Conservation (phyloP, 2,329 filamentous ascomycete species). For the Neurospora crassa region DNA sequence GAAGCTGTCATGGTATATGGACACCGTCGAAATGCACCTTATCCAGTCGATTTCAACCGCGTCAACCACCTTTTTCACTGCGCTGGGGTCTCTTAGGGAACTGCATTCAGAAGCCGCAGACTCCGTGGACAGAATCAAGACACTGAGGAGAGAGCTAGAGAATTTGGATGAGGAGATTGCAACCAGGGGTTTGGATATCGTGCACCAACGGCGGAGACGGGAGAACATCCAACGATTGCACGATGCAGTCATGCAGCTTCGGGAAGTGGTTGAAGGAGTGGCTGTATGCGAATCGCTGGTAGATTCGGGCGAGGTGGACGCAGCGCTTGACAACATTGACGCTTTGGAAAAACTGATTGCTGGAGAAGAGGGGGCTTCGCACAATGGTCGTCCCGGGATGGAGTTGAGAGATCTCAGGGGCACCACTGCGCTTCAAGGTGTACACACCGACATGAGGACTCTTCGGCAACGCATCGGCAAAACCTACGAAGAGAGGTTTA, state of each 20-base stretch:
- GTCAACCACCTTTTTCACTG: constrained; percentile 92
- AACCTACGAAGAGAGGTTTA: constrained; percentile 73
- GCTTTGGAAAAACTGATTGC: constrained; percentile 70
- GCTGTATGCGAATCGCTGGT: constrained; percentile 70
- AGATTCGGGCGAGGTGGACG: constrained; percentile 73
- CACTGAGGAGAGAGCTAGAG: constrained; percentile 67
- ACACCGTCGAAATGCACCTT: constrained; percentile 93
- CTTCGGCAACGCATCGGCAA: constrained; percentile 76
- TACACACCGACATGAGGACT: constrained; percentile 65
- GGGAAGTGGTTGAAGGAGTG: constrained; percentile 66
- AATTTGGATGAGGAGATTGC: constrained; percentile 82
- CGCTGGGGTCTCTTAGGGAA: constrained; percentile 80
- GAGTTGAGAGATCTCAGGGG: constrained; percentile 60
- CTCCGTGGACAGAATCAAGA: constrained; percentile 79
- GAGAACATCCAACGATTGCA: constrained; percentile 79
- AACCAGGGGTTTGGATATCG: constrained; percentile 71
- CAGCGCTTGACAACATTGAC: constrained; percentile 69
- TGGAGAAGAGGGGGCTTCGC: constrained; percentile 46
- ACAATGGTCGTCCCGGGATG: constrained; percentile 22
- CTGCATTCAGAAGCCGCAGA: constrained; percentile 87
- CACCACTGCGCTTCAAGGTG: constrained; percentile 69
- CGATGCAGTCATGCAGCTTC: constrained; percentile 74
- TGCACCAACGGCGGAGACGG: constrained; percentile 69
- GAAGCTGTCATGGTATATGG: constrained; percentile 99
- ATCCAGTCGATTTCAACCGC: constrained; percentile 94